A percentile compares a stretch with the other conserved stretches of the same genome.
These are phyloP conservation scores for Cyphellophora attinorum DNA, from an alignment of 2,329 filamentous ascomycete species.

Conservation along the genomic window DNA sequence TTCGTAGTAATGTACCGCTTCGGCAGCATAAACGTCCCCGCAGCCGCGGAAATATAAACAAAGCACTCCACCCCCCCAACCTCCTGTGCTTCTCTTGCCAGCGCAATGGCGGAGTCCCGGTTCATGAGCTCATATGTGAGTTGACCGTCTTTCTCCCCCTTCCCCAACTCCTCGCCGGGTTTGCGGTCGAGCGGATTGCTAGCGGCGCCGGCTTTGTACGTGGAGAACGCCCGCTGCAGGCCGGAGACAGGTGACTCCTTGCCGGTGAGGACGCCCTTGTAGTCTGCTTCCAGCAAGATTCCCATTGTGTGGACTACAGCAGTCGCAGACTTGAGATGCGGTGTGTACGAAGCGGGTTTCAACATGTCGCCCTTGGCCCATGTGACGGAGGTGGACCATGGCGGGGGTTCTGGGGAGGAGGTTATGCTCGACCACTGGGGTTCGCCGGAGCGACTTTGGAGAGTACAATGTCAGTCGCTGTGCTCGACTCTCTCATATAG, in stretches of 20 bases:
- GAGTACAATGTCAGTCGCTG: background rate
- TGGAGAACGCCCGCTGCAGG: constrained; percentile 67
- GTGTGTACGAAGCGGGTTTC: constrained; percentile 66
- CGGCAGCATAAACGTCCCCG: constrained; percentile 75
- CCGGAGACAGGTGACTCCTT: constrained; percentile 72
- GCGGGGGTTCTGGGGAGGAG: constrained; percentile 58
- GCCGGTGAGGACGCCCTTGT: constrained; percentile 83
- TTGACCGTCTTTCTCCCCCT: constrained; percentile 60
- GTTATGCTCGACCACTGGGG: constrained; percentile 76
- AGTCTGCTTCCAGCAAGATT: constrained; percentile 92
- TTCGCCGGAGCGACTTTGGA: constrained; percentile 70
- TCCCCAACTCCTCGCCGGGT: constrained; percentile 47
- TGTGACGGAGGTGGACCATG: constrained; percentile 72
- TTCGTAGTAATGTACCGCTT: constrained; percentile 83
- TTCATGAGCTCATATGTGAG: constrained; percentile 98
- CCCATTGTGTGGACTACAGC: constrained; percentile 93
- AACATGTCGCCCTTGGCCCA: constrained; percentile 89
- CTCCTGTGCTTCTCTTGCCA: constrained; percentile 65
- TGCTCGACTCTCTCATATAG: constrained; percentile 1
- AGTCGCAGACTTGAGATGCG: constrained; percentile 65
- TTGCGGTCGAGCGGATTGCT: constrained; percentile 60
- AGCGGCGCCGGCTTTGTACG: constrained; percentile 49
- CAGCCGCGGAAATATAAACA: constrained; percentile 81
- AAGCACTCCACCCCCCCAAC: constrained; percentile 57
- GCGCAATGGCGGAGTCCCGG: constrained; percentile 62